Evolutionary conservation across 805 yeast genomes (phyloP).

Genomic region (Komagataella pseudopastoris): DNA sequence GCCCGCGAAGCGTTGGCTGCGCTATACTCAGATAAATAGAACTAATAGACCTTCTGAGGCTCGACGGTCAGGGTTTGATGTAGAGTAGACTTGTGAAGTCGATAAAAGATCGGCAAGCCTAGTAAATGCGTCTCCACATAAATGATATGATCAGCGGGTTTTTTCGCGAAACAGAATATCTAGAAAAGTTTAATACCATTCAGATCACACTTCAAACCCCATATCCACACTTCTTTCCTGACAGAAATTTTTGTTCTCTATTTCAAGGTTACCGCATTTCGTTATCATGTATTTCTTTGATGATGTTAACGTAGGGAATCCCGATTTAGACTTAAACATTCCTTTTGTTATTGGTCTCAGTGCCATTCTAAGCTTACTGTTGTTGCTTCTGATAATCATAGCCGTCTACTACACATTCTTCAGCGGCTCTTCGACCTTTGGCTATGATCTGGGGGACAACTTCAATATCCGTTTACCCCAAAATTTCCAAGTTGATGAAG

Average conservation of each 20-base stretch:
- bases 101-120: not conserved
- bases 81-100: too few species aligned
- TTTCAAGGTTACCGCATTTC: not conserved
- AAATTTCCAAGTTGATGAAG: conserved; percentile 7
- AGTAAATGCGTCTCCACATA: not conserved
- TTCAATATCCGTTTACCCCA: conserved; percentile 14
- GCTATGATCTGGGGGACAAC: conserved; percentile 3
- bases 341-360: conserved; percentile 10
- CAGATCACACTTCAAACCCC: not conserved
- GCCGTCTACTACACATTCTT: conserved; percentile 14
- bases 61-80: too few species aligned
- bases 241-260: not conserved
- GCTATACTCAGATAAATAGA: not conserved
- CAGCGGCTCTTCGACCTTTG: conserved; percentile 6
- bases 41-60: not conserved
- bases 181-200: not conserved
- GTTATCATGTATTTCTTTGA: not conserved
- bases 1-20: not conserved
- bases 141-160: not conserved
- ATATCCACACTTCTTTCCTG: not conserved
- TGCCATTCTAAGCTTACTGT: conserved; percentile 12
- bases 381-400: conserved; percentile 11
- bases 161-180: not conserved
- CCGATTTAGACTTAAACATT: conserved; percentile 5
- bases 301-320: conserved; percentile 1